Evolutionary conservation across 2,329 filamentous ascomycete genomes (phyloP).

Genomic region (Westerdykella ornata): DNA sequence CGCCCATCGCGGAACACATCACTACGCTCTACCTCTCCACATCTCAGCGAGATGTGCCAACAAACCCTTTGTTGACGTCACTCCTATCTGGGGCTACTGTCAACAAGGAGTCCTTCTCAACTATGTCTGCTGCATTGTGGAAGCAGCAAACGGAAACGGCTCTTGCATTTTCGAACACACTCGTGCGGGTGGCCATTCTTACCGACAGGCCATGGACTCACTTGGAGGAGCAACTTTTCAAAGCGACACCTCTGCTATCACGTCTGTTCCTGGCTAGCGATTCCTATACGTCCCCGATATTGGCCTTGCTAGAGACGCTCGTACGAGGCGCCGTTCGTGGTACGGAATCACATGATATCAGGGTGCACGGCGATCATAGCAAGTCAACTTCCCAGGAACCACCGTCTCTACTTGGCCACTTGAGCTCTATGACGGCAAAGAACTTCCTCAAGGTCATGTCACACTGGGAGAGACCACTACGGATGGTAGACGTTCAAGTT

Average conservation of each 20-base stretch:
- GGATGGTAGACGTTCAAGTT: conserved; percentile 57
- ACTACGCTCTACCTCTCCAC: conserved; percentile 68
- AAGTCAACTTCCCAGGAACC: conserved; percentile 51
- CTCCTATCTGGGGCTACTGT: conserved; percentile 50
- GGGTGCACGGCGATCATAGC: conserved; percentile 24
- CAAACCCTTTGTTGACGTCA: conserved; percentile 68
- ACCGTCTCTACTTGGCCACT: conserved; percentile 85
- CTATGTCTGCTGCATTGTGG: conserved; percentile 36
- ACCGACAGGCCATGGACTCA: conserved; percentile 57
- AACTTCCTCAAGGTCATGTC: conserved; percentile 76
- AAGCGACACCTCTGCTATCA: conserved; percentile 67
- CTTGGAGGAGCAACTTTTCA: conserved; percentile 74
- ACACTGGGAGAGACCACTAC: conserved; percentile 68
- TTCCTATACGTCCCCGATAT: conserved; percentile 57
- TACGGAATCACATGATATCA: conserved; percentile 32
- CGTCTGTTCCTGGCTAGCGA: conserved; percentile 67
- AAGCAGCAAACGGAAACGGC: conserved; percentile 58
- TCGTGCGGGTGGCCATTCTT: conserved; percentile 64
- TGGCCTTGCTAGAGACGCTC: conserved; percentile 65
- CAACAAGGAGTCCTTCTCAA: conserved; percentile 42
- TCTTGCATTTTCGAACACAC: conserved; percentile 58
- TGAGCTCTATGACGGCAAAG: conserved; percentile 75
- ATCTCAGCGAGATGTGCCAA: conserved; percentile 62
- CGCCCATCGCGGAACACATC: conserved; percentile 67
- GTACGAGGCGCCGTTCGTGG: conserved; percentile 61